Base-by-base conservation (phyloP, 352 stramenopile genomes). In the Phytophthora sp. region DNA sequence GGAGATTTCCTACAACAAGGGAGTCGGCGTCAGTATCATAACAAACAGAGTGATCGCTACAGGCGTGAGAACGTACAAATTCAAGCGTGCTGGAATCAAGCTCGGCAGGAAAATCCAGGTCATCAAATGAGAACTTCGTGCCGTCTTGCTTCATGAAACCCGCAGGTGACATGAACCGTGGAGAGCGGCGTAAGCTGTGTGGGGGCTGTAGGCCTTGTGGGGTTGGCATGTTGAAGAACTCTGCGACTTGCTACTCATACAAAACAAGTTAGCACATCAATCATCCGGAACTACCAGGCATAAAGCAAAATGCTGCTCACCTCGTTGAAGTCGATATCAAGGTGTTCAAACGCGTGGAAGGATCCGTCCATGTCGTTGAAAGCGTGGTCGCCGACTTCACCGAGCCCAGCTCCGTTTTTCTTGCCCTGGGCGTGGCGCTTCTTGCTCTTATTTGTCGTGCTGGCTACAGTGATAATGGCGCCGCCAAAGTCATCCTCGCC, bases 311-410 rank as follows among this genome's bases (percentile, higher is more conserved):
- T 12, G 43, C 39, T 31, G 4, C 12, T 34, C 51, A 91, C 82
- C 76, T 89, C 86, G 53, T 92, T 93, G 51, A 95, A 92, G 60
- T 95, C 86, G 51, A 95, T 89, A 41, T 95, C 86, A n/a, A 93
- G 72, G 46, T 92, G 79, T 45, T 92, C 86, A 34, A 95, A 92
- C 13, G 81, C 72, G 45, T 94, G 82, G 58, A 91, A 84, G 0
- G 82, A 86, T 11, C 68, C 69, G 30, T 88, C 85, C 60, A 91
- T 77, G 35, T 90, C 79, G 43, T 72, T 66, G 45, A 87, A 84
- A 24, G 69, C 31, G 15, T 79, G 57, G 2, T 66, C 63, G 12
- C 41, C 61, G 28, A 64, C 3, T 4, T 67, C 67, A 12, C 46
- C 41, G 23, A 55, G 5, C 50, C 44, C 53, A 24, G 20, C 21